These are phyloP conservation scores for Phyllosticta capitalensis DNA, from an alignment of 2,329 filamentous ascomycete species.

Conservation along the genomic window DNA sequence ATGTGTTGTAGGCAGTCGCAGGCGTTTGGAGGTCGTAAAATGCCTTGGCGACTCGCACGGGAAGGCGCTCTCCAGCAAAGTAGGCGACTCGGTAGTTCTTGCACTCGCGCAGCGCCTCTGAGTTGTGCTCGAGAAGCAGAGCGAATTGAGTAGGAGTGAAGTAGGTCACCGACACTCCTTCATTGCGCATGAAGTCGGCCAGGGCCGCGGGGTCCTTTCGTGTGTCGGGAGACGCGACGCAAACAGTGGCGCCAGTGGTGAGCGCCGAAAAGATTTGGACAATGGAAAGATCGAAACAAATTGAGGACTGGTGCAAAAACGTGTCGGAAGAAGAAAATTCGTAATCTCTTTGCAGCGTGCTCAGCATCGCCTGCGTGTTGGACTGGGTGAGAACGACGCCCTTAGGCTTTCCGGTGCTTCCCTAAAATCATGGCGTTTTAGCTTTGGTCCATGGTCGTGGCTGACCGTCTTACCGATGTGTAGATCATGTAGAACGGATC, in stretches of 20 bases:
- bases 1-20: background rate
- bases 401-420: slow-evolving; percentile 8
- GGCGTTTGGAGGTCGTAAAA: background rate
- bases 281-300: slow-evolving; percentile 33
- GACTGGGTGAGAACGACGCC: slow-evolving; percentile 4
- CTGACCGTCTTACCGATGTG: slow-evolving; percentile 2
- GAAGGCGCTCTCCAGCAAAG: slow-evolving; percentile 1
- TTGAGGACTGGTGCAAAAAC: background rate
- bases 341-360: background rate
- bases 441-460: background rate
- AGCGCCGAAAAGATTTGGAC: slow-evolving; percentile 35
- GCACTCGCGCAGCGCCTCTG: background rate
- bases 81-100: background rate
- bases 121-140: slow-evolving; percentile 2
- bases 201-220: slow-evolving; percentile 30
- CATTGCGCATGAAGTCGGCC: slow-evolving; percentile 25
- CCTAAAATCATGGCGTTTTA: background rate
- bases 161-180: slow-evolving; percentile 30
- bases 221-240: slow-evolving; percentile 22
- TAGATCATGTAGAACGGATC: slow-evolving; percentile 7
- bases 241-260: slow-evolving; percentile 31
- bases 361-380: slow-evolving; percentile 15
- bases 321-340: slow-evolving; percentile 1
- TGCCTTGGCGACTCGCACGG: background rate
- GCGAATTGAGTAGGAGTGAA: slow-evolving; percentile 3